Conservation (phyloP, 176 grass and related monocot genomes). For the Oryza longistaminata region DNA sequence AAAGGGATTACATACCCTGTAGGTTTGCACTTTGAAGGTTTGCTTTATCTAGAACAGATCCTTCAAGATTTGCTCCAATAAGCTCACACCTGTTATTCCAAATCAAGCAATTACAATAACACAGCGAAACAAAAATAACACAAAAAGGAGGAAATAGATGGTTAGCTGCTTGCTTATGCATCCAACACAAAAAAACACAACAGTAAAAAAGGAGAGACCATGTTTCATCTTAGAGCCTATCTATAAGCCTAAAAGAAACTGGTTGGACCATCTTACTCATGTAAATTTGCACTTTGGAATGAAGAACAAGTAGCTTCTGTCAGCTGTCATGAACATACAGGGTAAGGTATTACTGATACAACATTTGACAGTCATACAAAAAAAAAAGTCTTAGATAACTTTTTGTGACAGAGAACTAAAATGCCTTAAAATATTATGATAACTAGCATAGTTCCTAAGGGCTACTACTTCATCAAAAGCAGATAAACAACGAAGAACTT, state of each 20-base stretch:
- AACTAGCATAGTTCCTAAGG: conserved; percentile 15
- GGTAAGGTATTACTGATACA: conserved; percentile 16
- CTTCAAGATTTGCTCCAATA: conserved; percentile 75
- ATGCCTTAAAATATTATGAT: not conserved
- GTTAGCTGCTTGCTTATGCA: conserved; percentile 8
- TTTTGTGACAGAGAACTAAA: not conserved
- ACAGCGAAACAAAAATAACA: not conserved
- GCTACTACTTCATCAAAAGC: not conserved
- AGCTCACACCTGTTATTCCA: conserved; percentile 72
- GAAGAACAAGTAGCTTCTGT: conserved; percentile 64
- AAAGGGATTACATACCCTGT: conserved; percentile 50
- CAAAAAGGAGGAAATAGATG: not conserved
- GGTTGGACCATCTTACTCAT: conserved; percentile 80
- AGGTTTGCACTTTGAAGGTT: conserved; percentile 94
- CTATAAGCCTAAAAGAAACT: conserved; percentile 33
- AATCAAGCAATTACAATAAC: conserved; percentile 23
- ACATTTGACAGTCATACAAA: not conserved
- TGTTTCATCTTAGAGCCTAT: not conserved
- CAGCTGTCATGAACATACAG: conserved; percentile 51
- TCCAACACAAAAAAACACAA: not conserved
- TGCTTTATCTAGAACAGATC: conserved; percentile 71
- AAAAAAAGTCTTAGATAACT: not conserved
- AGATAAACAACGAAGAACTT: not conserved
- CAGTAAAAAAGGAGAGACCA: not conserved
- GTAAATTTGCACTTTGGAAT: conserved; percentile 71